phyloP scores from a whole-genome alignment of 257 asterid species.

The Rubia yunnanensis region DNA sequence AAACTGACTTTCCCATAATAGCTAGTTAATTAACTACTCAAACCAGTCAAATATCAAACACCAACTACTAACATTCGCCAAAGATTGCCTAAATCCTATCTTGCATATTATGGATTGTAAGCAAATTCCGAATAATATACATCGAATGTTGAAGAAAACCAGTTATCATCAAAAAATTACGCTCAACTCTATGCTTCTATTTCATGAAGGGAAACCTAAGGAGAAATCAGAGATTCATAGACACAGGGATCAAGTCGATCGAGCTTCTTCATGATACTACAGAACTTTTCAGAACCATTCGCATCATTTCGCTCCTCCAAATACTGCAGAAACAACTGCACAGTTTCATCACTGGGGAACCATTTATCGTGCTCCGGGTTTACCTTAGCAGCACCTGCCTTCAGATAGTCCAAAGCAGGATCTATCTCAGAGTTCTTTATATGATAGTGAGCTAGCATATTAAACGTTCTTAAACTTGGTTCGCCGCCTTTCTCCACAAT shows the following conservation, averaged over 20 bases:
- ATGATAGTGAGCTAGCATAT: conserved; percentile 32
- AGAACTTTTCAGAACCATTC: conserved; percentile 36
- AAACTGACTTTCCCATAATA: too few species aligned
- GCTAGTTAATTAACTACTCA: too few species aligned
- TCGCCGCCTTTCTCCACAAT: conserved; percentile 18
- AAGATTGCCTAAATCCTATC: too few species aligned
- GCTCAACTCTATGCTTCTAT: conserved; percentile 8
- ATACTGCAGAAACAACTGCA: conserved; percentile 35
- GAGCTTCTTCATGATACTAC: conserved; percentile 48
- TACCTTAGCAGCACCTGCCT: conserved; percentile 34
- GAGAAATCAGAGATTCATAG: conserved; percentile 27
- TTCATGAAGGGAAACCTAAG: conserved; percentile 5
- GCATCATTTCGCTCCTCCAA: conserved; percentile 41
- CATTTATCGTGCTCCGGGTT: conserved; percentile 19
- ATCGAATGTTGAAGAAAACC: not conserved
- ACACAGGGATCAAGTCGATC: conserved; percentile 24
- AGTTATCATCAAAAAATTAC: not conserved
- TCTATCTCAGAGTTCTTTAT: conserved; percentile 39
- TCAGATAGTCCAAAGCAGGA: conserved; percentile 55
- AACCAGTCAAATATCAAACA: too few species aligned
- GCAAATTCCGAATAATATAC: too few species aligned
- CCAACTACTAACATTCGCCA: too few species aligned
- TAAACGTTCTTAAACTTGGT: conserved; percentile 41
- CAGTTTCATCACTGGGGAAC: conserved; percentile 49
- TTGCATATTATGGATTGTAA: too few species aligned